Conservation (phyloP, 768 basidiomycete genomes). For the Boletus huronensis region DNA sequence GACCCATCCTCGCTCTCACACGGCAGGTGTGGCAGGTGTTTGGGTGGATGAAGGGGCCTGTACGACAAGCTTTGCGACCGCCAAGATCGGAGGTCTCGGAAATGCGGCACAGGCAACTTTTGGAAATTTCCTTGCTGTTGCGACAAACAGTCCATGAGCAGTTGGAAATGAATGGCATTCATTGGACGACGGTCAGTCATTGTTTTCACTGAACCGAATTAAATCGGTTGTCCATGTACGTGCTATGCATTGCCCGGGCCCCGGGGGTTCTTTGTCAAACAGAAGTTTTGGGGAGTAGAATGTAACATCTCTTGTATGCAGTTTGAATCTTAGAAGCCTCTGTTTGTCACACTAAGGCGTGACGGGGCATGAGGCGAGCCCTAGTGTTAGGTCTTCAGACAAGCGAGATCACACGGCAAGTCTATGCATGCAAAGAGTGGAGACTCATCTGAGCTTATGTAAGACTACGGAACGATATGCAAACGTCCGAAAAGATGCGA, state of each 20-base stretch:
- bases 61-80: conserved; percentile 3
- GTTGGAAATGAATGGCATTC: not conserved
- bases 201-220: no score
- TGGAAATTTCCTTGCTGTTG: not conserved
- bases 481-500: no score
- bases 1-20: not conserved
- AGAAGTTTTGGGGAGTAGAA: not conserved
- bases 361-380: no score
- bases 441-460: no score
- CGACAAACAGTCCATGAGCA: not conserved
- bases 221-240: not conserved
- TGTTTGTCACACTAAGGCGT: no score
- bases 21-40: conserved; percentile 15
- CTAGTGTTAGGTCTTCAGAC: no score
- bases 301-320: not conserved
- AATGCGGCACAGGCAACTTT: conserved; percentile 1
- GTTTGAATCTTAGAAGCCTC: no score
- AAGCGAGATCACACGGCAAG: no score
- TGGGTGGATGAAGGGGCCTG: conserved; percentile 17
- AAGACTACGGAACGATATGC: no score
- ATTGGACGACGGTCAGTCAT: not conserved
- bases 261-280: not conserved
- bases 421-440: no score
- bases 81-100: not conserved
- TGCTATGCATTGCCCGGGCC: not conserved